A percentile compares a stretch with the other conserved stretches of the same genome.
Evolutionary conservation across 1,284 basidiomycete species (phyloP).

Genomic region (Ganoderma boninense): DNA sequence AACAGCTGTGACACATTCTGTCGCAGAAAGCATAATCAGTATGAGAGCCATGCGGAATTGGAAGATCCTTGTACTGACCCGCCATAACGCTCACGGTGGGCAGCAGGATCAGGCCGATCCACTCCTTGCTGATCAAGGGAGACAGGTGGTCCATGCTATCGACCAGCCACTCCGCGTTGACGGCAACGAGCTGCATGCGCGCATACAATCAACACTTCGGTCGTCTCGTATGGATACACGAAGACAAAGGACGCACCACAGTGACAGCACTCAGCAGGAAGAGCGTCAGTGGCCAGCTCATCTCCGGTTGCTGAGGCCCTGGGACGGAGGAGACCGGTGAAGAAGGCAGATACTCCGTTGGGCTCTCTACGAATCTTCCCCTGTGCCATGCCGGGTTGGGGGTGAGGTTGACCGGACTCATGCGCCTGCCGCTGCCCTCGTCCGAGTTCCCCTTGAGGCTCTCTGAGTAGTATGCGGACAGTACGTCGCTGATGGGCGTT

Average conservation of each 20-base stretch:
- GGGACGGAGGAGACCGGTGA: not conserved
- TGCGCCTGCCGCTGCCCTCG: not conserved
- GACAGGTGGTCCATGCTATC: conserved; percentile 79
- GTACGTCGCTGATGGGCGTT: conserved; percentile 37
- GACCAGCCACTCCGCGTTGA: conserved; percentile 87
- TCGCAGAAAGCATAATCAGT: not conserved
- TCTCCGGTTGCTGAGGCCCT: conserved; percentile 40
- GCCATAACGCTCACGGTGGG: conserved; percentile 88
- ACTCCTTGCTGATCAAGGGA: conserved; percentile 71
- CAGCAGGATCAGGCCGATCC: conserved; percentile 87
- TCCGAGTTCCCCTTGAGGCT: conserved; percentile 12
- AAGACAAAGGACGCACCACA: conserved; percentile 53
- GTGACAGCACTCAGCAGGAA: conserved; percentile 68
- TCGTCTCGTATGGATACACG: not conserved
- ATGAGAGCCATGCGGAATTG: not conserved
- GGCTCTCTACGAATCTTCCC: conserved; percentile 1
- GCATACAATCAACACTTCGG: not conserved
- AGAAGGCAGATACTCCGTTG: conserved; percentile 3
- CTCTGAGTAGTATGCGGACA: conserved; percentile 37
- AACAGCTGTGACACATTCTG: conserved; percentile 80
- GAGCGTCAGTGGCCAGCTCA: conserved; percentile 70
- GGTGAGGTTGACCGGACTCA: not conserved
- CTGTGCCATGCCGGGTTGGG: conserved; percentile 8
- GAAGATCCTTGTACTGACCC: conserved; percentile 46
- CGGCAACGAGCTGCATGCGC: conserved; percentile 58